Evolutionary conservation across 352 stramenopile species (phyloP), one percentile per base, ranked within the genome.

Genomic region (Elongisporangium prolatum): DNA sequence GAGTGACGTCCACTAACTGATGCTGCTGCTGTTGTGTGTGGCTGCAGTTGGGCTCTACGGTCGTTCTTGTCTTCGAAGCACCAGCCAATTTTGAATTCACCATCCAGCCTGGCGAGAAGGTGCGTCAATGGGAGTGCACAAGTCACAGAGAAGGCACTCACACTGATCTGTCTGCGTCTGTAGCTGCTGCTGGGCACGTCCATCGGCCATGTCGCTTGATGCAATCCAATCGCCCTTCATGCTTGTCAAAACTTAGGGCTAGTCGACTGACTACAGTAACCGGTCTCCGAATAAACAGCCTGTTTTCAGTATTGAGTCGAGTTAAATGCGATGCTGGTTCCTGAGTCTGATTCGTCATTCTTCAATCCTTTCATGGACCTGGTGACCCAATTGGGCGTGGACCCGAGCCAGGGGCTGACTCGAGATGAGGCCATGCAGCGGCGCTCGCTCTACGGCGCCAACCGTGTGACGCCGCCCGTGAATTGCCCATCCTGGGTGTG

Each of bases 401-500:
- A 92, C 25, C 69, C 78, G 11, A 38, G 63, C 5, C 61, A 71
- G 14, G 84, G 86, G 0, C 77, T 94, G 47, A 82, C 80, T 25
- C 79, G 84, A 9, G 79, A 91, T 48, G 82, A 89, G 56, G 86
- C 83, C 44, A 89, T 91, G 71, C 72, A 75, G 48, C 75, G 84
- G 2, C 79, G 80, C 21, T 50, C 66, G 17, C 58, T 90, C 20
- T 86, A 89, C 69, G 91, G 88, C 24, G 73, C 91, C 38, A 98
- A 98, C 69, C 75, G 84, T 47, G 84, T 98, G 56, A 85, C 81
- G 48, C 88, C 91, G 37, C 95, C 95, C 1, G 78, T 97, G 3
- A 86, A 97, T 63, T 98, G 93, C 61, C 95, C 95, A 6, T 91
- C 89, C 40, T 98, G 92, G 93, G 66, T 98, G 17, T 98, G 95